Percentiles rank a stretch among this genome's conserved stretches.
Conservation (phyloP, 2,329 filamentous ascomycete species). For the Grosmannia clavigera region DNA sequence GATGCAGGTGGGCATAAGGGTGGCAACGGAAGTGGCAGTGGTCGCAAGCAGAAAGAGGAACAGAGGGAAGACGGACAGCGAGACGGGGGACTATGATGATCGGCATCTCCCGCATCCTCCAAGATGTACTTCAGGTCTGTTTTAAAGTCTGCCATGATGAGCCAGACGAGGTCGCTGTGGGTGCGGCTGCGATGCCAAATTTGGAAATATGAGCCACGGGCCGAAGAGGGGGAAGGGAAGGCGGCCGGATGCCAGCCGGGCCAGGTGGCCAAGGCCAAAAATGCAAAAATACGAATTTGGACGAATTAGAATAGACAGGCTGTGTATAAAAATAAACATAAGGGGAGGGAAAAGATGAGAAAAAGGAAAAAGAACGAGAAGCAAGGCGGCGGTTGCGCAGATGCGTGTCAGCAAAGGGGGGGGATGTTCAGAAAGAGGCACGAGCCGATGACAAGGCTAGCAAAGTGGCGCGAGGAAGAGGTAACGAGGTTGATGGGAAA, state of each 20-base stretch:
- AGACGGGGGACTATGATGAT: neutral
- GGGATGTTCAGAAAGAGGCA: neutral
- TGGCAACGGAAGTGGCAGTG: neutral
- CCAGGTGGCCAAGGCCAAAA: neutral
- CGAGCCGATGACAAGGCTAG: neutral
- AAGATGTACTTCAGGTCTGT: conserved; percentile 1
- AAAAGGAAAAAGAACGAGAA: neutral
- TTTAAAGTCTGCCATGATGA: neutral
- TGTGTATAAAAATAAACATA: neutral
- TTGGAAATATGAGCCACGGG: neutral
- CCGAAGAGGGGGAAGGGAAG: neutral
- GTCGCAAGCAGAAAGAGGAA: neutral
- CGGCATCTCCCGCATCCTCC: conserved; percentile 1
- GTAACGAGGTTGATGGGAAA: neutral
- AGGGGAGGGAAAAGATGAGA: neutral
- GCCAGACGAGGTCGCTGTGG: neutral
- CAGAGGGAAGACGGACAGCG: neutral
- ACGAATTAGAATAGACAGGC: neutral
- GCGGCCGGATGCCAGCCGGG: neutral
- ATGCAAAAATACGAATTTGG: neutral
- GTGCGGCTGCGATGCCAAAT: neutral
- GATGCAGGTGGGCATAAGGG: neutral
- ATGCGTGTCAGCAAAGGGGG: neutral
- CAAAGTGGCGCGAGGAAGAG: neutral
- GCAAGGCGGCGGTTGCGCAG: neutral